Evolutionary conservation across 1,284 basidiomycete genomes (phyloP).

Genomic region (Termitomyces sp.): DNA sequence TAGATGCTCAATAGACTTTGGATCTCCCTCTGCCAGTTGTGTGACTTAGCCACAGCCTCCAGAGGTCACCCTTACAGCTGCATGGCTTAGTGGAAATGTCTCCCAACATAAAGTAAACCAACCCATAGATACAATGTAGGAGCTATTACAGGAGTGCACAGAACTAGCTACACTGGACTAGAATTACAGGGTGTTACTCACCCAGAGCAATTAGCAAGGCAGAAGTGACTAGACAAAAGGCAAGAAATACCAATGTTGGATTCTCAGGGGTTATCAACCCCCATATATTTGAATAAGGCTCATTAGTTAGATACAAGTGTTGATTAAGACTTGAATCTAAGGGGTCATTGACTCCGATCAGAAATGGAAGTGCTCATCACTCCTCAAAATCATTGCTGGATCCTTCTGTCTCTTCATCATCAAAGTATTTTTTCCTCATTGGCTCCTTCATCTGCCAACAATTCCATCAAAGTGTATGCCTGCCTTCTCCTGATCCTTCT

Average conservation of each 20-base stretch:
- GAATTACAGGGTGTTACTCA: no score
- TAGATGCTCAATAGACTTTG: no score
- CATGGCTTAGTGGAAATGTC: no score
- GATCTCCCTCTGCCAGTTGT: no score
- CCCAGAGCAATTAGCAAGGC: no score
- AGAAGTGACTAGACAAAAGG: no score
- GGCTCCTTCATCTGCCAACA: not conserved
- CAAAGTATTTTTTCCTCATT: not conserved
- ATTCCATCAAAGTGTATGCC: not conserved
- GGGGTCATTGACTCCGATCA: not conserved
- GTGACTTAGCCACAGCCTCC: no score
- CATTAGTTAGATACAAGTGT: not conserved
- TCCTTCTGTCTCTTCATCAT: not conserved
- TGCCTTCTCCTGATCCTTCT: not conserved
- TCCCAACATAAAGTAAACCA: no score
- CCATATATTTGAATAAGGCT: not conserved
- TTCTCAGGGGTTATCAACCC: not conserved
- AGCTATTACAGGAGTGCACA: no score
- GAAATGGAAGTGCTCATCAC: not conserved
- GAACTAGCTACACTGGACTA: no score
- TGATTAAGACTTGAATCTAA: not conserved
- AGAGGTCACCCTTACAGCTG: no score
- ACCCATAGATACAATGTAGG: no score
- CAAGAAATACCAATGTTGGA: not conserved
- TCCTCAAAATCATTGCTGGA: not conserved